Evolutionary conservation across 2,329 filamentous ascomycete species (phyloP), one percentile per base, ranked within the genome.

Genomic region (Fusarium compactum): DNA sequence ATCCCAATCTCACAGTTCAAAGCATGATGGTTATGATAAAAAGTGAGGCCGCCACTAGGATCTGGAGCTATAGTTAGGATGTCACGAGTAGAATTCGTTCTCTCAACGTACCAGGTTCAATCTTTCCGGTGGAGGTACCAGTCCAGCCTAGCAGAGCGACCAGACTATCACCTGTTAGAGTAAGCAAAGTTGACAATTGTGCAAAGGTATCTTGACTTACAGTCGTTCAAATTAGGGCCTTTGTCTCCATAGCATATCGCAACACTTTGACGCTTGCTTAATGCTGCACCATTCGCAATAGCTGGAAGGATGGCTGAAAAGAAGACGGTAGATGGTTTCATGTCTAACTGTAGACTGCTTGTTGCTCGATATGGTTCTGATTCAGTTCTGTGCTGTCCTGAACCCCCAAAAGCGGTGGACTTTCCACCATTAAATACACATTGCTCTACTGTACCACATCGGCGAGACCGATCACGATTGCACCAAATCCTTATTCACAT

Each of bases 291-390:
- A 1, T 16, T 51, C 0, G 18, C 8, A 5, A 40, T n/a, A 1
- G 32, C 30, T 11, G 18, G 8, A 1, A 20, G 6, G 3, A 25
- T 25, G 6, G n/a, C 14, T 0, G 27, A n/a, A 32, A 24, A 40
- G 2, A 40, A 24, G 4, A 20, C 3, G 9, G 18, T 12, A 3
- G 22, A 40, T 15, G 4, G 48, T 22, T 51, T 25, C 18, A 51
- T 51, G 18, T 3, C 10, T 20, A 9, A 6, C 15, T 11, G 16
- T 0, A 11, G 12, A 20, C 0, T 16, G 3, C 2, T 4, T 16
- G 6, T 10, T 20, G 3, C 18, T 51, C 25, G 8, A 20, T 18
- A 11, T 9, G 22, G 6, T 18, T 34, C 4, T 22, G 20, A 4
- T 7, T 12, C 4, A 40, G 22, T 25, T 6, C 1, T 20, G 5